These are phyloP conservation scores for Rosa rugosa DNA, from an alignment of 306 rosid genomes.

Conservation along the genomic window DNA sequence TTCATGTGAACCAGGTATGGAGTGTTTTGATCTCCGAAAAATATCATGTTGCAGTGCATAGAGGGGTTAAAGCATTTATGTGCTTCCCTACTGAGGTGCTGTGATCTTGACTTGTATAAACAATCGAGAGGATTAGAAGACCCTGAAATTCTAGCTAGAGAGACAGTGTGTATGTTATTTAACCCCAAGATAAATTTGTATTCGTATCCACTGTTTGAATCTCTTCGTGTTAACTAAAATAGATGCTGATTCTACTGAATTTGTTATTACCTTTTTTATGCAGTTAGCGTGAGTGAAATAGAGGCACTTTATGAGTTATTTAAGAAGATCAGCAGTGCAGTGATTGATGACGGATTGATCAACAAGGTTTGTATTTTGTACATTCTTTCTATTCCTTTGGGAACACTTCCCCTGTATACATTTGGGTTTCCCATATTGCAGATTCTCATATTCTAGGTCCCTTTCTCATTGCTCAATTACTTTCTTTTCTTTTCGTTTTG, in stretches of 20 bases:
- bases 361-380: constrained; percentile 64
- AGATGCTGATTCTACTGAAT: constrained; percentile 13
- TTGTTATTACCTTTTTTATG: constrained; percentile 20
- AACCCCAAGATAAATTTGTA: background rate
- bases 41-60: constrained; percentile 84
- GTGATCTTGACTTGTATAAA: constrained; percentile 71
- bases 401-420: constrained; percentile 3
- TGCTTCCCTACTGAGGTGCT: constrained; percentile 67
- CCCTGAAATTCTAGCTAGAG: constrained; percentile 86
- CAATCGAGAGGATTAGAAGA: constrained; percentile 84
- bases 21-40: constrained; percentile 57
- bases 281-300: constrained; percentile 98
- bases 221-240: background rate
- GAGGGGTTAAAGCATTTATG: constrained; percentile 61
- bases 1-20: constrained; percentile 59
- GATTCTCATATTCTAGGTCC: background rate
- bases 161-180: constrained; percentile 81
- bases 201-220: background rate
- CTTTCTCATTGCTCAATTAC: background rate
- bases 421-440: constrained; percentile 7
- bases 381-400: constrained; percentile 14
- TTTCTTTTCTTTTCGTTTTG: background rate
- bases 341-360: constrained; percentile 92
- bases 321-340: constrained; percentile 96
- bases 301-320: constrained; percentile 98